These are phyloP conservation scores for Fraxinus nigra DNA, from an alignment of 305 asterid species.

Conservation along the genomic window DNA sequence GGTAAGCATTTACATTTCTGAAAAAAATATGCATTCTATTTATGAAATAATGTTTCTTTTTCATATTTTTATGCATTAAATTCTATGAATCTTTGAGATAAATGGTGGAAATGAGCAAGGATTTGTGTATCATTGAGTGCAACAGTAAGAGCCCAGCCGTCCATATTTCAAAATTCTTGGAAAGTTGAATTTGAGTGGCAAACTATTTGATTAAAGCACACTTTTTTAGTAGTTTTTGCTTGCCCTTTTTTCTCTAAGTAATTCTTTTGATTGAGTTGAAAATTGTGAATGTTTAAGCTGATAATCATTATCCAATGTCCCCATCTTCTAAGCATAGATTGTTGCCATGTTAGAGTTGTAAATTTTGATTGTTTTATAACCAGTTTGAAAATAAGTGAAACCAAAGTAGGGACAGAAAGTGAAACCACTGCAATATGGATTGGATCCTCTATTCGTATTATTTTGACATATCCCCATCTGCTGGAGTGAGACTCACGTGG, in stretches of 20 bases:
- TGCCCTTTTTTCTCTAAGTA: not conserved
- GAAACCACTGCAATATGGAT: not conserved
- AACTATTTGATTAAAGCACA: not conserved
- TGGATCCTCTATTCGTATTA: not conserved
- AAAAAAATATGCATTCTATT: not conserved
- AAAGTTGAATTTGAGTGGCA: not conserved
- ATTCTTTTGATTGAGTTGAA: not conserved
- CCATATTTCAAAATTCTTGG: not conserved
- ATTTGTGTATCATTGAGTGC: not conserved
- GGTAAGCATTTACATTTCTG: constrained; percentile 24
- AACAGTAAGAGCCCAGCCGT: not conserved
- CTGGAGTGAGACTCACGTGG: not conserved
- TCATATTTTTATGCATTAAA: not conserved
- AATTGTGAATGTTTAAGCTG: not conserved
- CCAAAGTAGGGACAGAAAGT: not conserved
- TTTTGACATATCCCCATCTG: not conserved
- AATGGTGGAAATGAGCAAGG: not conserved
- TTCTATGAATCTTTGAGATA: not conserved
- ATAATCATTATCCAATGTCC: not conserved
- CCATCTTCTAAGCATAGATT: not conserved
- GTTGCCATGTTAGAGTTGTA: not conserved
- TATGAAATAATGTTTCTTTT: not conserved
- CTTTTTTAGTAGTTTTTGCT: not conserved
- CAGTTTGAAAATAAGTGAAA: not conserved
- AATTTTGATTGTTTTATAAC: not conserved